These are phyloP conservation scores for Tetracladium setigerum DNA, from an alignment of 495 filamentous ascomycete genomes.

Conservation along the genomic window DNA sequence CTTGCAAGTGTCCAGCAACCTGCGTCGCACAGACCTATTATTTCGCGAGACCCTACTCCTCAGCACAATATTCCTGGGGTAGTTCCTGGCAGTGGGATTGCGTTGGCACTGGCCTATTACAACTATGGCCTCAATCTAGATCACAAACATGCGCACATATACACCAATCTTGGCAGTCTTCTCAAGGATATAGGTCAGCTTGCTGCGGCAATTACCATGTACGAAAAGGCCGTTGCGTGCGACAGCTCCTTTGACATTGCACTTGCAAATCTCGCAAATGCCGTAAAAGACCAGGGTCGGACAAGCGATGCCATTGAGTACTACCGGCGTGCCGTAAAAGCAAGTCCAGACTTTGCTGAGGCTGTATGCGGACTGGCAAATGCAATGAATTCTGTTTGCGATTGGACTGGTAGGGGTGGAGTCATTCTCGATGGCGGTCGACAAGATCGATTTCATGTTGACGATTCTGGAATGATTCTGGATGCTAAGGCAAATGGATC, in stretches of 20 bases:
- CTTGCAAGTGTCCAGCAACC: conserved; percentile 88
- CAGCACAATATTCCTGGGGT: conserved; percentile 64
- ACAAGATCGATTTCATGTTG: conserved; percentile 91
- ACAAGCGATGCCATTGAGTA: conserved; percentile 89
- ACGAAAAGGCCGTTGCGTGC: conserved; percentile 87
- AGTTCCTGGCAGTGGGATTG: conserved; percentile 76
- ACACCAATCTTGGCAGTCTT: conserved; percentile 92
- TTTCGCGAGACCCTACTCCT: conserved; percentile 17
- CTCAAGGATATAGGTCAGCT: conserved; percentile 96
- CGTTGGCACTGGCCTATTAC: conserved; percentile 88
- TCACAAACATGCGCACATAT: conserved; percentile 88
- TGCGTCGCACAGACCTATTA: conserved; percentile 32
- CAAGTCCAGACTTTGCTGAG: conserved; percentile 94
- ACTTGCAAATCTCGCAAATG: conserved; percentile 93
- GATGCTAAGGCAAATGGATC: conserved; percentile 57
- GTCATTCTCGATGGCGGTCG: conserved; percentile 62
- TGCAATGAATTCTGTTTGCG: conserved; percentile 93
- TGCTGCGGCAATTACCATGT: conserved; percentile 89
- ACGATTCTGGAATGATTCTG: conserved; percentile 74
- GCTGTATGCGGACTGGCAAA: conserved; percentile 95
- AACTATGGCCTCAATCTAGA: conserved; percentile 87
- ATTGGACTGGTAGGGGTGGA: conserved; percentile 87
- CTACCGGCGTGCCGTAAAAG: conserved; percentile 81
- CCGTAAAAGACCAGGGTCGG: conserved; percentile 92
- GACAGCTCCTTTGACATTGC: conserved; percentile 95